These are phyloP conservation scores for Calcarisporium arbuscula DNA, from an alignment of 2,329 filamentous ascomycete species.

Conservation along the genomic window DNA sequence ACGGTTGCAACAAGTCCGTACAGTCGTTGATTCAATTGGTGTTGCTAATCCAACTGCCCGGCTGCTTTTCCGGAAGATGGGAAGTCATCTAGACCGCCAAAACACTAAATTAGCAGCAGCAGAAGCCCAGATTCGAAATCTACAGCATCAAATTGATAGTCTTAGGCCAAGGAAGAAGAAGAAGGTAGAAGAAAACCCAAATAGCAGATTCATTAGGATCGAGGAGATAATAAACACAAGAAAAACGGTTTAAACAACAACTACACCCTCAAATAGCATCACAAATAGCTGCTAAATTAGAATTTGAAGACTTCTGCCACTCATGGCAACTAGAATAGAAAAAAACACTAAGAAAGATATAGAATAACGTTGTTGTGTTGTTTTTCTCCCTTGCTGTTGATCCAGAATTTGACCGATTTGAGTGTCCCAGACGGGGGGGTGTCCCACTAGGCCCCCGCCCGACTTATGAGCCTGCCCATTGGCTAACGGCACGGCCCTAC, in stretches of 20 bases:
- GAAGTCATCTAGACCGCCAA: conserved; percentile 1
- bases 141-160: conserved; percentile 2
- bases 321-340: not conserved
- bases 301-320: conserved; percentile 1
- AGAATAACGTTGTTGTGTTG: too few species aligned
- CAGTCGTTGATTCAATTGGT: not conserved
- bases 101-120: not conserved
- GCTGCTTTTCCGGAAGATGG: conserved; percentile 1
- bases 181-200: conserved; percentile 2
- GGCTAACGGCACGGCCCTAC: too few species aligned
- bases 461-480: too few species aligned
- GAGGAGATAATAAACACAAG: conserved; percentile 2
- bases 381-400: too few species aligned
- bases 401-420: too few species aligned
- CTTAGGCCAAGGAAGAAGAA: not conserved
- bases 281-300: not conserved
- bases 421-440: too few species aligned
- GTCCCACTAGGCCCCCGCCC: too few species aligned
- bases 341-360: too few species aligned
- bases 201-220: conserved; percentile 2
- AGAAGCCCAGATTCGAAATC: not conserved
- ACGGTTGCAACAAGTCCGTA: not conserved
- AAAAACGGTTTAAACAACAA: not conserved
- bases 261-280: not conserved
- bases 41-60: not conserved